phyloP scores from a whole-genome alignment of 164 flowering plant species.

The Liriodendron chinense region DNA sequence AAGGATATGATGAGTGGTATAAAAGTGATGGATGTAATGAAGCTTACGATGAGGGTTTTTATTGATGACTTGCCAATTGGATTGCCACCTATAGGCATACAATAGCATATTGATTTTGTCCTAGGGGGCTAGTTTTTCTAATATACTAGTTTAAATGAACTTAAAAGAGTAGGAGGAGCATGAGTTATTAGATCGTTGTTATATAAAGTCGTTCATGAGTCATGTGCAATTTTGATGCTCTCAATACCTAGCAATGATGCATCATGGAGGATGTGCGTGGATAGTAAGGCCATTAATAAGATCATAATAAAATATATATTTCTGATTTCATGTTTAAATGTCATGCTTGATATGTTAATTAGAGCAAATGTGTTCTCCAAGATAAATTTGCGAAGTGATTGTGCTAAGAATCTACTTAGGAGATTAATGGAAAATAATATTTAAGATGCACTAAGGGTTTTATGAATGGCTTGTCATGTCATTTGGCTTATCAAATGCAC shows the following conservation, averaged over 20 bases:
- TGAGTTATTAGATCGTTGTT: too few species aligned
- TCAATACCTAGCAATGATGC: too few species aligned
- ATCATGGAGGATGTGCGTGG: too few species aligned
- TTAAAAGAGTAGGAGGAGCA: not conserved
- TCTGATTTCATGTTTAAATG: not conserved
- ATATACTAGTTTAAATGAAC: not conserved
- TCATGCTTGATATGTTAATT: not conserved
- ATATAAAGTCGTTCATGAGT: too few species aligned
- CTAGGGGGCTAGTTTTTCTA: not conserved
- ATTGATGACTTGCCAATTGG: not conserved
- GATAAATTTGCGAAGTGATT: not conserved
- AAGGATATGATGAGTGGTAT: too few species aligned
- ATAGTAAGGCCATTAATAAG: too few species aligned
- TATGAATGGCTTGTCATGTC: too few species aligned
- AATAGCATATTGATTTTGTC: not conserved
- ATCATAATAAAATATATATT: too few species aligned
- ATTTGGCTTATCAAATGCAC: too few species aligned
- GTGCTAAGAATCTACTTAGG: too few species aligned
- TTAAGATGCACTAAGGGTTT: too few species aligned
- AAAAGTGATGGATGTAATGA: not conserved
- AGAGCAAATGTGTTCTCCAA: not conserved
- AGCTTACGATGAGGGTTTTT: conserved; percentile 3
- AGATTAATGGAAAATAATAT: not conserved
- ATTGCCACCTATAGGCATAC: conserved; percentile 11
- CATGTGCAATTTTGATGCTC: too few species aligned